phyloP scores from a whole-genome alignment of 2,329 filamentous ascomycete genomes.

The Acrocalymma vagum region DNA sequence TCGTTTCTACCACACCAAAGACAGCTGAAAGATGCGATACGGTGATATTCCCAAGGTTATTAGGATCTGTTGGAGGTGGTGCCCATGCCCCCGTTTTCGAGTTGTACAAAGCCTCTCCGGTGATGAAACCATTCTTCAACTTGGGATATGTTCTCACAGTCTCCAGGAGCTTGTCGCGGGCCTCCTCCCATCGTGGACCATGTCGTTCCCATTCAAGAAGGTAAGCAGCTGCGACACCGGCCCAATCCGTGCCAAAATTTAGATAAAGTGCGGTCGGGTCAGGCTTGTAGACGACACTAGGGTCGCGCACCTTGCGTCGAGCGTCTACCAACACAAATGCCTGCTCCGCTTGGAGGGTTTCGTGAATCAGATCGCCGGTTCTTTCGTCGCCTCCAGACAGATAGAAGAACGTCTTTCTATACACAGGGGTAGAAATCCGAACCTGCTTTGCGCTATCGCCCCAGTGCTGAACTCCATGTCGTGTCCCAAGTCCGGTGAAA shows the following conservation, averaged over 20 bases:
- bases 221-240: slow-evolving; percentile 65
- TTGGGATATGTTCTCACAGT: slow-evolving; percentile 61
- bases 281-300: slow-evolving; percentile 58
- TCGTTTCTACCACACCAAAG: slow-evolving; percentile 67
- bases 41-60: slow-evolving; percentile 60
- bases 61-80: slow-evolving; percentile 62
- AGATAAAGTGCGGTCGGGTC: slow-evolving; percentile 56
- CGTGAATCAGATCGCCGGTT: slow-evolving; percentile 62
- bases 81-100: slow-evolving; percentile 58
- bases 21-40: slow-evolving; percentile 66
- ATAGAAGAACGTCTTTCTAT: slow-evolving; percentile 66
- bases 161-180: slow-evolving; percentile 58
- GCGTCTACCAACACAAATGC: slow-evolving; percentile 65
- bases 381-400: slow-evolving; percentile 65
- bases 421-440: slow-evolving; percentile 66
- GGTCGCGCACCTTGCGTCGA: slow-evolving; percentile 65
- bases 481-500: slow-evolving; percentile 67
- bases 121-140: slow-evolving; percentile 68
- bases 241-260: slow-evolving; percentile 68
- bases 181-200: slow-evolving; percentile 62
- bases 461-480: slow-evolving; percentile 71
- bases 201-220: slow-evolving; percentile 68
- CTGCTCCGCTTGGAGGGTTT: slow-evolving; percentile 61
- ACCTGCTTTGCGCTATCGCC: slow-evolving; percentile 69
- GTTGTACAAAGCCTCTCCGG: slow-evolving; percentile 63